Evolutionary conservation across 2,329 filamentous ascomycete species (phyloP).

Genomic region (Arthrocladium fulminans): DNA sequence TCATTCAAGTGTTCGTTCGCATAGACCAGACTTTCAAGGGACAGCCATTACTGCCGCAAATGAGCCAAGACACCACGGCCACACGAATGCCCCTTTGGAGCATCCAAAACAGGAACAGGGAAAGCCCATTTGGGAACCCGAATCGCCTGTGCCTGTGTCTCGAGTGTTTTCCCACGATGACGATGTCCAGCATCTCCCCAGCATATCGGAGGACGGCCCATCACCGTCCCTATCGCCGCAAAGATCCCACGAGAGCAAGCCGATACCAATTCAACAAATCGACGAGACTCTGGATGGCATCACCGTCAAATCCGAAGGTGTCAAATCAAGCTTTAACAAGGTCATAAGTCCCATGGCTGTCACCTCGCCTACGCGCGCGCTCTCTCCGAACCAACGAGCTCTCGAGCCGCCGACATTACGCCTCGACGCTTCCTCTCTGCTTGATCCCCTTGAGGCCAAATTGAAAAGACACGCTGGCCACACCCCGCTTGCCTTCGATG

Average conservation of each 20-base stretch:
- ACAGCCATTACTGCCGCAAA: neutral
- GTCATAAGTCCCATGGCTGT: conserved; percentile 34
- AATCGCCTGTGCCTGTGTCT: conserved; percentile 32
- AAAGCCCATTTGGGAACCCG: conserved; percentile 36
- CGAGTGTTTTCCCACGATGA: conserved; percentile 35
- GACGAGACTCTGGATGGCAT: conserved; percentile 40
- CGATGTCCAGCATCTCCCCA: conserved; percentile 21
- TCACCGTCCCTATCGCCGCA: conserved; percentile 26
- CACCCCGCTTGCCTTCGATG: conserved; percentile 37
- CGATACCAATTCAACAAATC: conserved; percentile 38
- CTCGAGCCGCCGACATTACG: conserved; percentile 26
- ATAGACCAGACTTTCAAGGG: conserved; percentile 6
- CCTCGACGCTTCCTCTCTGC: conserved; percentile 17
- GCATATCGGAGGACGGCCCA: conserved; percentile 27
- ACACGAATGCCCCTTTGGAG: conserved; percentile 13
- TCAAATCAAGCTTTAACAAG: conserved; percentile 34
- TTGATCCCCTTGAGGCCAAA: conserved; percentile 32
- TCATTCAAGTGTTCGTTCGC: conserved; percentile 9
- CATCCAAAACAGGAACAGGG: conserved; percentile 2
- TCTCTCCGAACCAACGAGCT: conserved; percentile 14
- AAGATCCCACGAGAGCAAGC: conserved; percentile 24
- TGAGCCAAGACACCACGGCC: neutral
- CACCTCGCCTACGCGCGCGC: conserved; percentile 24
- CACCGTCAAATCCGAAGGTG: conserved; percentile 36
- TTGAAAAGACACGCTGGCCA: conserved; percentile 36